Evolutionary conservation across 2,329 filamentous ascomycete genomes (phyloP).

Genomic region (Orbilia quercus): DNA sequence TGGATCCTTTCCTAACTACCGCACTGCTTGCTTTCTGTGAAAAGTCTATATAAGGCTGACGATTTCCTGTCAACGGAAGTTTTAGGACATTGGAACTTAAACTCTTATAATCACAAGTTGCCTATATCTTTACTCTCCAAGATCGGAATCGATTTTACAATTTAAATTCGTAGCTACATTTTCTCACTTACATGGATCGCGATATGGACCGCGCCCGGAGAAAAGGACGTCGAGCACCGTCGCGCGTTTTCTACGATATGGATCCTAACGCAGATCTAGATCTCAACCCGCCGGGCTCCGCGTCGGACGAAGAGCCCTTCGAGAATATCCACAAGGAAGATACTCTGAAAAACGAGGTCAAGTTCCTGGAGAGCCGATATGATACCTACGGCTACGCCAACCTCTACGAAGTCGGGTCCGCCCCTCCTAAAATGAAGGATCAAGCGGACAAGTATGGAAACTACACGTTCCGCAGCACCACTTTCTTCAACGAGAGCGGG

Average conservation of each 20-base stretch:
- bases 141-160: no score
- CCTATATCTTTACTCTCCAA: no score
- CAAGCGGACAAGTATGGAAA: conserved; percentile 61
- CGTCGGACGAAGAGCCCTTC: conserved; percentile 19
- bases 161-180: no score
- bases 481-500: conserved; percentile 28
- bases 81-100: no score
- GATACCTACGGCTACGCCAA: conserved; percentile 60
- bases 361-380: conserved; percentile 62
- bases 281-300: not conserved
- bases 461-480: conserved; percentile 60
- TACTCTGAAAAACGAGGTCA: conserved; percentile 57
- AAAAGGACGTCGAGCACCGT: not conserved
- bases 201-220: not conserved
- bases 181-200: no score
- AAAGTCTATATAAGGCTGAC: conserved; percentile 24
- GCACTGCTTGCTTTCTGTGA: not conserved
- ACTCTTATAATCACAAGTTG: no score
- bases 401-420: conserved; percentile 61
- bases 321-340: conserved; percentile 36
- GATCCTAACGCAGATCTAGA: not conserved
- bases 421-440: conserved; percentile 58
- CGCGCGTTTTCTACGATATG: no score
- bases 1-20: conserved; percentile 26
- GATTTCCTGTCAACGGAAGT: not conserved